Base-by-base conservation (phyloP, 768 basidiomycete genomes). In the Lyophyllum semitale region DNA sequence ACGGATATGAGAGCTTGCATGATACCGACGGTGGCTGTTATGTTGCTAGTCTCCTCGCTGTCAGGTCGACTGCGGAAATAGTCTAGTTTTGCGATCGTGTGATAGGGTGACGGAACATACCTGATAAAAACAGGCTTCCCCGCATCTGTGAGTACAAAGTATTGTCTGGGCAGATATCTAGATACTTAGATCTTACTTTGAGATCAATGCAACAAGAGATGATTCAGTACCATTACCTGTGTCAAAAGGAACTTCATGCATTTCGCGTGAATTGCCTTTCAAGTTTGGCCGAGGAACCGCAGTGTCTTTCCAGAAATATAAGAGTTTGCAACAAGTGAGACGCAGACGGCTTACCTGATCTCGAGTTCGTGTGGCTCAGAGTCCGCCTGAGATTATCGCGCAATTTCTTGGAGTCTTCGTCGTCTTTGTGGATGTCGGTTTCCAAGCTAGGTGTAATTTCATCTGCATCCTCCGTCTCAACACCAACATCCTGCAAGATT, bases 81-180 rank as follows among this genome's bases (percentile, higher is more conserved):
- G 41, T 42, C 4, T 55, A 58, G 23, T 11, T 23, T 27, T 13
- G 46, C 20, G 29, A 8, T 20, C 13, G 32, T 45, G 27, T 23
- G 46, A 30, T 13, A 58, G 20, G 11, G 29, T 22, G 13, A 22
- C 8, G 25, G n/a, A 40, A 33, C 76, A 55, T 69, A 91, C 95
- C 91, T 93, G 40, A 85, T 79, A 66, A 91, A 99, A 11, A 99
- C 95, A n/a, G 95, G 95, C 71, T 99, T 98, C 26, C 97, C 97
- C 27, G 97, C 97, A 58, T 95, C 87, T 0, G 95, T 98, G 18
- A 98, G 79, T 15, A 98, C 83, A 66, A 91, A 97, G 69, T 98
- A 99, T 66, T 93, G 84, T 49, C 95, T 80, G 22, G 82, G 83
- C 48, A 77, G 73, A 63, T 77, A 81, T 47, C 68, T 66, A 49